Base-by-base conservation (phyloP, 805 yeast genomes). In the Debaryomyces maramus region DNA sequence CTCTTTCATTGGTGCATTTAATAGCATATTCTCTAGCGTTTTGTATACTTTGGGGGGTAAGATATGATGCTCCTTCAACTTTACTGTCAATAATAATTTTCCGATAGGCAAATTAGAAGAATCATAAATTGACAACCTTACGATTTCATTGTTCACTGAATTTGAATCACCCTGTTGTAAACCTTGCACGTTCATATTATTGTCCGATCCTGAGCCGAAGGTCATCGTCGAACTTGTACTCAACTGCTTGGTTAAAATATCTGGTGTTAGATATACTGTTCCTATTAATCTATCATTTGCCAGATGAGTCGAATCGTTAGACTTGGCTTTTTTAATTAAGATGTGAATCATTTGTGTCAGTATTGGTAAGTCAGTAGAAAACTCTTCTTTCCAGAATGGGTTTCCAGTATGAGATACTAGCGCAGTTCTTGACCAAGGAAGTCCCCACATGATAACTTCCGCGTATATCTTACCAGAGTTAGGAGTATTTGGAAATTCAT, bases 301-400 rank as follows among this genome's bases (percentile, higher is more conserved):
- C 38, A 60, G 55, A 34, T 60, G 60, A 3, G 55, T 44, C 9
- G 50, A 44, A n/a, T 45, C 58, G 18, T 43, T 38, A 21, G 38
- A 47, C 5, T 55, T 34, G 36, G 66, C 56, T 32, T 58, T 61
- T 51, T 67, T 81, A 40, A 78, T 67, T 34, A 67, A 60, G 11
- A 78, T 70, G 47, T 67, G 77, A 47, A 80, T 68, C 55, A 68
- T 71, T 52, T 72, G 77, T 3, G 81, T 78, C 32, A 72, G 64
- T 5, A 77, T 65, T 0, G 86, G 83, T 30, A 82, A 64, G 36
- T 81, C 78, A n/a, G 85, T 64, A 2, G 73, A 63, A 53, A 86
- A 85, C 32, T 72, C 78, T 53, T 90, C 96, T 54, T 89, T 79
- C 93, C 96, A 90, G 55, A 87, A 87, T 1, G 95, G 90, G 39